These are phyloP conservation scores for Basidiobolus meristosporus DNA, from an alignment of 371 early-diverging fungal genomes.

Conservation along the genomic window DNA sequence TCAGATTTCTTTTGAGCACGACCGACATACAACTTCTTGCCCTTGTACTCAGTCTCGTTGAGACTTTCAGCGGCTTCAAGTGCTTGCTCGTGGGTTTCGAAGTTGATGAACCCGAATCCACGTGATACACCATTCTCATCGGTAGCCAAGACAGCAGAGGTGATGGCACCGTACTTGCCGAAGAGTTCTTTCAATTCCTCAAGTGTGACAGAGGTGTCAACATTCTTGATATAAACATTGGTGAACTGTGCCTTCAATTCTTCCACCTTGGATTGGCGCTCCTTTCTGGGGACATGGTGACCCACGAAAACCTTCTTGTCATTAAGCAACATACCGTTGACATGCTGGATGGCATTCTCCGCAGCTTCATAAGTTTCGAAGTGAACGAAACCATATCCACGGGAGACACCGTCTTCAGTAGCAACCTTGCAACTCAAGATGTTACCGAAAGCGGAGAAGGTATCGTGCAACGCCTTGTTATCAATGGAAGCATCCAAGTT, in stretches of 20 bases:
- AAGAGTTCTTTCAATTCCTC: conserved; percentile 76
- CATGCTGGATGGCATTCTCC: conserved; percentile 87
- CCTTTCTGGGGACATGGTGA: conserved; percentile 80
- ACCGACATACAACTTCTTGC: conserved; percentile 86
- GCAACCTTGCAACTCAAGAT: conserved; percentile 98
- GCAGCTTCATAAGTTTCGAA: conserved; percentile 94
- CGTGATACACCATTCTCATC: conserved; percentile 72
- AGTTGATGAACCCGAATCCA: conserved; percentile 97
- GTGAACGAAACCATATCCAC: conserved; percentile 98
- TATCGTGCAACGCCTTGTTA: conserved; percentile 97
- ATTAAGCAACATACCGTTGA: conserved; percentile 97
- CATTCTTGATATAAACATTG: conserved; percentile 97
- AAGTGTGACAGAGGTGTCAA: conserved; percentile 68
- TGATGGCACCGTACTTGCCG: conserved; percentile 66
- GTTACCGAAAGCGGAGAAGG: conserved; percentile 96
- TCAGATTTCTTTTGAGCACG: conserved; percentile 98
- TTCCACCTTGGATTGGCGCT: conserved; percentile 85
- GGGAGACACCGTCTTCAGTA: conserved; percentile 68
- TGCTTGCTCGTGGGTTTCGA: conserved; percentile 81
- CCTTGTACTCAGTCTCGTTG: conserved; percentile 79
- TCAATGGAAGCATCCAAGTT: conserved; percentile 94
- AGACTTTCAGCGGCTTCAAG: conserved; percentile 79
- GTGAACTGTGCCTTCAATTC: conserved; percentile 83
- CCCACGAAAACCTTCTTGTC: conserved; percentile 87
- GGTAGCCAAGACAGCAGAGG: conserved; percentile 53